A percentile compares a stretch with the other conserved stretches of the same genome.
These are phyloP conservation scores for Knoxdaviesia capensis DNA, from an alignment of 2,329 filamentous ascomycete genomes.

Conservation along the genomic window DNA sequence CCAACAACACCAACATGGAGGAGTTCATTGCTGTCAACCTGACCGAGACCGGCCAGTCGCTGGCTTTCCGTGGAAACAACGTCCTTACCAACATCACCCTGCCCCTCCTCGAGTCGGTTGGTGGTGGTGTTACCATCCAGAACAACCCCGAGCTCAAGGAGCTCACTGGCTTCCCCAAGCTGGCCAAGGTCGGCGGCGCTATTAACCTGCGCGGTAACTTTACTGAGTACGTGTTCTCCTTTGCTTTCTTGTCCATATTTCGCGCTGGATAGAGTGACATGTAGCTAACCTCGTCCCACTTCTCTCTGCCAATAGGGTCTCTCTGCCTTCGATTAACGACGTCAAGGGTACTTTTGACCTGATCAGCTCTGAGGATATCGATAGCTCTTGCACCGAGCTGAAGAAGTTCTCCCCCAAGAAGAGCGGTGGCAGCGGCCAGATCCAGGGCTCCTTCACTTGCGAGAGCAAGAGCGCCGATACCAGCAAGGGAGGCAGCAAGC, in stretches of 20 bases:
- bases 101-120: slow-evolving; percentile 44
- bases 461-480: slow-evolving; percentile 28
- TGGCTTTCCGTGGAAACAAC: slow-evolving; percentile 44
- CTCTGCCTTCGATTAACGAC: slow-evolving; percentile 43
- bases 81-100: slow-evolving; percentile 56
- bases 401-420: slow-evolving; percentile 19
- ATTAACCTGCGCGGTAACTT: slow-evolving; percentile 76
- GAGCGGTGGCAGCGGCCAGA: slow-evolving; percentile 15
- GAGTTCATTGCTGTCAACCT: slow-evolving; percentile 47
- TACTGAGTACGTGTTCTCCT: slow-evolving; percentile 40
- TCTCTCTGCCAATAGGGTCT: slow-evolving; percentile 31
- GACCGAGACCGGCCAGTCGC: slow-evolving; percentile 37
- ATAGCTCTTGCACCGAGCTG: slow-evolving; percentile 31
- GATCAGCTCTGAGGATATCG: slow-evolving; percentile 42
- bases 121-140: slow-evolving; percentile 65
- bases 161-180: slow-evolving; percentile 46
- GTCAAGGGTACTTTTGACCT: slow-evolving; percentile 56
- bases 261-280: slow-evolving; percentile 1
- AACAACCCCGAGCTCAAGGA: slow-evolving; percentile 63
- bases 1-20: slow-evolving; percentile 49
- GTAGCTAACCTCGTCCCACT: background rate
- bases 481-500: slow-evolving; percentile 21
- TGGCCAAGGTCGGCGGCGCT: slow-evolving; percentile 56
- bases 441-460: slow-evolving; percentile 31
- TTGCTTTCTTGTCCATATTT: background rate